Conservation (phyloP, 768 basidiomycete genomes). For the Termitomyces titanicus region DNA sequence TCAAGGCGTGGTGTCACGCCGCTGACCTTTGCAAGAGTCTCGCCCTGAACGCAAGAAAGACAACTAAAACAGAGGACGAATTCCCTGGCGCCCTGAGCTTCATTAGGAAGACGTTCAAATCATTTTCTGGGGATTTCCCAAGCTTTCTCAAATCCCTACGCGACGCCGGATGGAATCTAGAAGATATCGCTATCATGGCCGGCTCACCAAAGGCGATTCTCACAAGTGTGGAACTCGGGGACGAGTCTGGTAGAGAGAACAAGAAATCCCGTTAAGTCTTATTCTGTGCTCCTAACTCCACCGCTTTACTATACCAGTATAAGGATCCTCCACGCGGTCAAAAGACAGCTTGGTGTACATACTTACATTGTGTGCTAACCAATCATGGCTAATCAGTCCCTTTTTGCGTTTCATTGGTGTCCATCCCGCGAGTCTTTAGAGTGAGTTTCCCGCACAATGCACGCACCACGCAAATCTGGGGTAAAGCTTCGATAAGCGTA, state of each 20-base stretch:
- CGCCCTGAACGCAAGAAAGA: background rate
- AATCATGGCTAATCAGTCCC: slow-evolving; percentile 4
- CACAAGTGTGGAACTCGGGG: slow-evolving; percentile 10
- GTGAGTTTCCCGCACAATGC: slow-evolving; percentile 6
- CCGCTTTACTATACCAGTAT: background rate
- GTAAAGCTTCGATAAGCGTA: background rate
- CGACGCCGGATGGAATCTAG: slow-evolving; percentile 36
- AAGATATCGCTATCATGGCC: slow-evolving; percentile 27
- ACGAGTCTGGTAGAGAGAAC: slow-evolving; percentile 8
- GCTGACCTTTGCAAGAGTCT: slow-evolving; percentile 28
- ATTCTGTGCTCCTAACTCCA: background rate
- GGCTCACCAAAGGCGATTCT: slow-evolving; percentile 29
- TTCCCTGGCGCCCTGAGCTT: slow-evolving; percentile 12
- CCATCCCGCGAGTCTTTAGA: background rate
- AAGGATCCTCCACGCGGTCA: background rate
- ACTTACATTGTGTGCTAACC: background rate
- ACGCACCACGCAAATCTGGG: slow-evolving; percentile 2
- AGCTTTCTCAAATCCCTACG: slow-evolving; percentile 22
- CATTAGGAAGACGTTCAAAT: slow-evolving; percentile 17
- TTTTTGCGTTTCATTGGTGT: background rate
- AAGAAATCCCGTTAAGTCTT: slow-evolving; percentile 19
- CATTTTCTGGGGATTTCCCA: slow-evolving; percentile 16
- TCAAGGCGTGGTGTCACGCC: slow-evolving; percentile 54
- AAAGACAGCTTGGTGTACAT: slow-evolving; percentile 3
- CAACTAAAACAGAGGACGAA: background rate